Evolutionary conservation across 2,329 filamentous ascomycete species (phyloP).

Genomic region (Aspergillus sp.): DNA sequence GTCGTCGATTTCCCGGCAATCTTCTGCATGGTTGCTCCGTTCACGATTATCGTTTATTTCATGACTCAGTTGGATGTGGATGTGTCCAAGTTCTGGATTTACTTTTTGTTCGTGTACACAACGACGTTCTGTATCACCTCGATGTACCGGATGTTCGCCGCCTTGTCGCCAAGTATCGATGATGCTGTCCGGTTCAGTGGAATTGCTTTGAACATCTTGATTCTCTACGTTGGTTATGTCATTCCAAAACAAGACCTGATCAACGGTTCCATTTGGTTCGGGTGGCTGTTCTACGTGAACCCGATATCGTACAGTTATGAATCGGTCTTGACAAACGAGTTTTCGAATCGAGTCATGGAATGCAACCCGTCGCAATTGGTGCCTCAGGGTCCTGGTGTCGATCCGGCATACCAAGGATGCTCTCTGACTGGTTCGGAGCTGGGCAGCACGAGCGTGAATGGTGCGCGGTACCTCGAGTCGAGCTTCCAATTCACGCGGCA

Average conservation of each 20-base stretch:
- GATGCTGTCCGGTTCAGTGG: constrained; percentile 60
- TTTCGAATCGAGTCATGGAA: constrained; percentile 49
- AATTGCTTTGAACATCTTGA: constrained; percentile 53
- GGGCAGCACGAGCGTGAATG: constrained; percentile 46
- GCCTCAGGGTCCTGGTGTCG: constrained; percentile 52
- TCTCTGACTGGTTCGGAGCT: constrained; percentile 51
- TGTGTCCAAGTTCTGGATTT: constrained; percentile 60
- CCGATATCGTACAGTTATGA: constrained; percentile 58
- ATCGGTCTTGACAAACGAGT: constrained; percentile 61
- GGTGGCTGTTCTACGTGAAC: constrained; percentile 54
- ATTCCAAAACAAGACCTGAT: constrained; percentile 59
- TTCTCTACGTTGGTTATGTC: constrained; percentile 59
- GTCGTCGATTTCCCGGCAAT: constrained; percentile 58
- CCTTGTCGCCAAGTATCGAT: constrained; percentile 57
- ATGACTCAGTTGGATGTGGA: constrained; percentile 53
- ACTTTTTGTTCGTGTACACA: constrained; percentile 58
- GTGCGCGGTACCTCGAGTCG: constrained; percentile 48
- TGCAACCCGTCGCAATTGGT: constrained; percentile 56
- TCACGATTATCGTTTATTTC: constrained; percentile 60
- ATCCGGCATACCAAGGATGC: constrained; percentile 56
- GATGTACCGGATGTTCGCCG: constrained; percentile 60
- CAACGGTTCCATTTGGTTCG: constrained; percentile 57
- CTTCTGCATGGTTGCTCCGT: constrained; percentile 52
- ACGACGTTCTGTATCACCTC: constrained; percentile 57
- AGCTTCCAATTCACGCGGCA: constrained; percentile 52